Percentiles rank a stretch among this genome's conserved stretches.
phyloP scores from a whole-genome alignment of 2,329 filamentous ascomycete species.

The Orbilia oligospora region DNA sequence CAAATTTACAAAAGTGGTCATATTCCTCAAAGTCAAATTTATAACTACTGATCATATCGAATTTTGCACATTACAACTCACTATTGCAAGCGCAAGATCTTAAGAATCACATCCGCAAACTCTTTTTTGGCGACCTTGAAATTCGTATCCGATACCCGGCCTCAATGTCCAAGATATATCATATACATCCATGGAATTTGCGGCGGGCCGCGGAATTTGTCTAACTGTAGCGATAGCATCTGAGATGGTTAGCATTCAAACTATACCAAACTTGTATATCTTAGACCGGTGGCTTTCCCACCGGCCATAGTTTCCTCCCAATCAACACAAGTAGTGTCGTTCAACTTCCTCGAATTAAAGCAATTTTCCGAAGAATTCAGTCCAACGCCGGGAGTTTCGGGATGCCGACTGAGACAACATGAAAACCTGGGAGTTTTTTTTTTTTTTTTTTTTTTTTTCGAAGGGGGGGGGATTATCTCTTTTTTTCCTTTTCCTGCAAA shows the following conservation, averaged over 20 bases:
- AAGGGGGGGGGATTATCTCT: too few species aligned
- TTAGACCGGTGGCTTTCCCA: conserved; percentile 14
- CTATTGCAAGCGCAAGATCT: too few species aligned
- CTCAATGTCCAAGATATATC: not conserved
- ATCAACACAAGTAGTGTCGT: not conserved
- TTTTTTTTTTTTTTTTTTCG: not conserved
- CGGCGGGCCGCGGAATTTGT: conserved; percentile 12
- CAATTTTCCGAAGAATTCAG: not conserved
- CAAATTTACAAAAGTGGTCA: too few species aligned
- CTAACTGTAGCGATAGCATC: conserved; percentile 8
- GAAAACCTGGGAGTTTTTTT: not conserved
- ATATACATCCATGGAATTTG: not conserved
- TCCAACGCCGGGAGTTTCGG: conserved; percentile 8
- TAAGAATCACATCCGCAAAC: not conserved
- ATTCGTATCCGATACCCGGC: not conserved
- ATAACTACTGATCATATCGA: too few species aligned
- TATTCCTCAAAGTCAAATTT: too few species aligned
- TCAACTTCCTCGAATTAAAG: not conserved
- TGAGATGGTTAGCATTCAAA: not conserved
- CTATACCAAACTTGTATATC: conserved; percentile 7
- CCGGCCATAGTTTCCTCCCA: not conserved
- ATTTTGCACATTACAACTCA: not conserved
- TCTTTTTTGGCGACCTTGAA: not conserved
- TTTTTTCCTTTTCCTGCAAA: not conserved
- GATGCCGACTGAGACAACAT: conserved; percentile 9